Evolutionary conservation across 352 stramenopile species (phyloP).

Genomic region (Pythium rishiriense): DNA sequence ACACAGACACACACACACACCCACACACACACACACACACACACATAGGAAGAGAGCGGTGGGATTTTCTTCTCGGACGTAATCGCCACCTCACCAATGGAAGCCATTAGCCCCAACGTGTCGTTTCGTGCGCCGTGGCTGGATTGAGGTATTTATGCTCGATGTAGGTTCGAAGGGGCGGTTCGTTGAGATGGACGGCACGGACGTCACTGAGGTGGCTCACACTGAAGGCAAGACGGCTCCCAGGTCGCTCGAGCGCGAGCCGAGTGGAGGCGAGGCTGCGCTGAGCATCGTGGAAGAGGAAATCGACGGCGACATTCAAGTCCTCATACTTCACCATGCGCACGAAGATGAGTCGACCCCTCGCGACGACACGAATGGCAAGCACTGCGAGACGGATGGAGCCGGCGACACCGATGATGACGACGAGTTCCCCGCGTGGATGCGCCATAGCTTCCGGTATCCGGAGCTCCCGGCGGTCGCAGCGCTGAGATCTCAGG

Average conservation of each 20-base stretch:
- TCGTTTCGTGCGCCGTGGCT: neutral
- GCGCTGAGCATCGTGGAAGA: neutral
- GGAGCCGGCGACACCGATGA: neutral
- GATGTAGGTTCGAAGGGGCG: neutral
- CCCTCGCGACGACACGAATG: neutral
- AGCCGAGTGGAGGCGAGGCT: too few relatives aligned
- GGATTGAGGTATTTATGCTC: neutral
- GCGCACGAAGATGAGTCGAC: neutral
- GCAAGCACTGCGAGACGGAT: neutral
- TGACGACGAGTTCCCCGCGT: neutral
- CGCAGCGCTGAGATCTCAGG: neutral
- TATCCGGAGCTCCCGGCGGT: neutral
- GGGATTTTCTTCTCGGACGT: too few relatives aligned
- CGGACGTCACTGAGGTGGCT: too few relatives aligned
- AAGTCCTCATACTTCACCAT: neutral
- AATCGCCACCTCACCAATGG: neutral
- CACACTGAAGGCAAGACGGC: too few relatives aligned
- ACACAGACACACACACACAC: slow-evolving; percentile 3
- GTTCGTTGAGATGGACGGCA: neutral
- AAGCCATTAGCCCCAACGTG: neutral
- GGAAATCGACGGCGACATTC: neutral
- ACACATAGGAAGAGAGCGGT: slow-evolving; percentile 1
- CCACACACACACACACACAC: slow-evolving; percentile 19
- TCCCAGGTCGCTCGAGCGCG: too few relatives aligned
- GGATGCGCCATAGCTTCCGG: slow-evolving; percentile 9